Evolutionary conservation across 1,139 yeast genomes (phyloP), one percentile per base, ranked within the genome.

Genomic region (Sugiyamaella novakii): DNA sequence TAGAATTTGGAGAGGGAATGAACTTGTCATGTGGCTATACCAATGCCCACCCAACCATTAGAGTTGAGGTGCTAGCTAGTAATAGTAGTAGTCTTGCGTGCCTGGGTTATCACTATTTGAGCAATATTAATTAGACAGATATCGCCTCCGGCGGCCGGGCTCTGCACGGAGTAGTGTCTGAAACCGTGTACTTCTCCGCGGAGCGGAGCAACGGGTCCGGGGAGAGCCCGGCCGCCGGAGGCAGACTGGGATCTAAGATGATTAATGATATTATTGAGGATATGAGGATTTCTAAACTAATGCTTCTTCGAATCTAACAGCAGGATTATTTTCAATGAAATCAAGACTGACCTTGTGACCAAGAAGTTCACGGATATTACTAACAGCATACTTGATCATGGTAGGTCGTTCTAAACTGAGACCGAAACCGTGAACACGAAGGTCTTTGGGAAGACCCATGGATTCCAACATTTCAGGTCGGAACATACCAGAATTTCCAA

Each of bases 401-500:
- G 98, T 94, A 58, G 98, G 98, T 74, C 99, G 85, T 72, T 94
- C 99, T 67, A 94, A 78, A 35, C 96, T 86, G 63, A 94, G 78
- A 64, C 99, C 99, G 92, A 96, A 94, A 56, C 99, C 99, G 60
- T 89, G 80, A 25, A 92, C 98, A 69, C 98, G 80, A 75, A 94
- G 73, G 68, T 88, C 86, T 75, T 84, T 84, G 55, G 98, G 98
- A 65, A 94, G 79, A 29, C 98, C 98, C 98, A 92, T 91, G 42
- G 96, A 75, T 73, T 89, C 96, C 69, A 94, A 79, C 99, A 94
- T 94, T 72, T 94, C 99, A 19, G 99, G 98, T 74, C 99, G 83
- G 78, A 94, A 94, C 96, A 94, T 86, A 70, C 98, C 99, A 19
- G 97, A 88, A 77, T 94, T 94, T 70, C 99, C 99, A 65, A 94